Percentiles rank a stretch among this genome's conserved stretches.
phyloP scores from a whole-genome alignment of 2,329 filamentous ascomycete genomes.

The Penicillium italicum region DNA sequence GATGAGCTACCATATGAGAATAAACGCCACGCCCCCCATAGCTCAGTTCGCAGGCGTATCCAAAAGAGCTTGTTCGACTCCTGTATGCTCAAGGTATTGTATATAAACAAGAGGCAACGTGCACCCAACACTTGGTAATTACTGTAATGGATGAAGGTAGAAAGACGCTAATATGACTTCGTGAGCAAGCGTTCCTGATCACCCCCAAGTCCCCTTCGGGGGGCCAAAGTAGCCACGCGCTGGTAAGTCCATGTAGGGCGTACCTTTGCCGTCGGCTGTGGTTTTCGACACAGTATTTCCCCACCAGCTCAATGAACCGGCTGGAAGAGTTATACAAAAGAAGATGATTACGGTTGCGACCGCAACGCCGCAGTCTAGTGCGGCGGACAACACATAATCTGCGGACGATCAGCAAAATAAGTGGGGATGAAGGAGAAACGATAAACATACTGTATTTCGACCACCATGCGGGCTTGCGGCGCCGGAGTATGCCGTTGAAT shows the following conservation, averaged over 20 bases:
- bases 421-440: background rate
- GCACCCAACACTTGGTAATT: background rate
- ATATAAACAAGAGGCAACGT: background rate
- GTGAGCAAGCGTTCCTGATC: background rate
- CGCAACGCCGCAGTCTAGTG: conserved; percentile 43
- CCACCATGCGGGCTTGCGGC: conserved; percentile 47
- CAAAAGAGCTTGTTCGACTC: background rate
- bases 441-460: conserved; percentile 43
- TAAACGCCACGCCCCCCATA: background rate
- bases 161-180: background rate
- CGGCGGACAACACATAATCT: conserved; percentile 46
- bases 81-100: background rate
- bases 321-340: conserved; percentile 44
- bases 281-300: conserved; percentile 38
- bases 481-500: conserved; percentile 47
- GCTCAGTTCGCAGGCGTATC: background rate
- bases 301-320: conserved; percentile 41
- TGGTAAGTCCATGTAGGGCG: conserved; percentile 32
- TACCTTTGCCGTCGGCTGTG: conserved; percentile 44
- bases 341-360: conserved; percentile 45
- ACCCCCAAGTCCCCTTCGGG: conserved; percentile 26
- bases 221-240: conserved; percentile 32
- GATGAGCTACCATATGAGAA: background rate
- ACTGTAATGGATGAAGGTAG: background rate
- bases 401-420: conserved; percentile 5